These are phyloP conservation scores for Aspergillus ustus DNA, from an alignment of 2,329 filamentous ascomycete species.

Conservation along the genomic window DNA sequence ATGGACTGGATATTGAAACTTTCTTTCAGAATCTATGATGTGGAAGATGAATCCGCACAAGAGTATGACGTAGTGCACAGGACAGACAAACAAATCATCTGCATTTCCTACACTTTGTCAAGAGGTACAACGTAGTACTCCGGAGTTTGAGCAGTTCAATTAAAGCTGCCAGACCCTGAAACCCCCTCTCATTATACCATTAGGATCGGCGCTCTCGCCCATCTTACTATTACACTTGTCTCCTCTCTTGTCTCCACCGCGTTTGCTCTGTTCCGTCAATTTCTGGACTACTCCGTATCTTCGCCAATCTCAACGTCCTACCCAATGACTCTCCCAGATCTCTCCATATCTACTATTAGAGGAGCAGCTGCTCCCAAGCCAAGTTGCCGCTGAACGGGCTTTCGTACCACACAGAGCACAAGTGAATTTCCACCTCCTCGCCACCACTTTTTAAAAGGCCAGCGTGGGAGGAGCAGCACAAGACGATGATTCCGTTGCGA, in stretches of 20 bases:
- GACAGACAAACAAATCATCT: background rate
- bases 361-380: background rate
- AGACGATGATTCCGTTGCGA: conserved; percentile 23
- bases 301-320: background rate
- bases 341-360: background rate
- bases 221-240: too few relatives aligned
- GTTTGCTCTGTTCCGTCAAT: background rate
- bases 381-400: background rate
- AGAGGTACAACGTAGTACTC: too few relatives aligned
- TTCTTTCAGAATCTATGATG: background rate
- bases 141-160: background rate
- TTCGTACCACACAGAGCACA: conserved; percentile 4
- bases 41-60: background rate
- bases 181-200: background rate
- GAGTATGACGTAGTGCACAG: background rate
- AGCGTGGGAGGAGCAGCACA: background rate
- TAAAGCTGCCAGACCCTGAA: background rate
- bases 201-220: background rate
- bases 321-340: background rate
- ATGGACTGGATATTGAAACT: background rate
- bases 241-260: background rate
- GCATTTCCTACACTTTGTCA: background rate
- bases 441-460: background rate
- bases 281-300: background rate
- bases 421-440: conserved; percentile 1